These are phyloP conservation scores for Skeletonema menzelii DNA, from an alignment of 108 stramenopile genomes.

Conservation along the genomic window DNA sequence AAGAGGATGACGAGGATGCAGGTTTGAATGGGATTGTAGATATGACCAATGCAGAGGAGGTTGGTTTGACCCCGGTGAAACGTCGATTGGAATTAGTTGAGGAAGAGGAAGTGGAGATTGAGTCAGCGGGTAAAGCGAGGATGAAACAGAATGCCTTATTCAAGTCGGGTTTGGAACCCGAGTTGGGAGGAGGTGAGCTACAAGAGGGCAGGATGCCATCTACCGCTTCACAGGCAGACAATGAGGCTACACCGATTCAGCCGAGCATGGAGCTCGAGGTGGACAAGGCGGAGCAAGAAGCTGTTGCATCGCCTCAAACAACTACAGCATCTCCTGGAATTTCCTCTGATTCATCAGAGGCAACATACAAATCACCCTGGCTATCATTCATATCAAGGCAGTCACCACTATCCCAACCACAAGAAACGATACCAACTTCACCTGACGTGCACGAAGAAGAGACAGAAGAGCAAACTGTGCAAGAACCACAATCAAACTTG, in stretches of 20 bases:
- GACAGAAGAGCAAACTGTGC: neutral
- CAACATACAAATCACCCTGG: neutral
- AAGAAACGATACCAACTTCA: neutral
- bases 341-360: neutral
- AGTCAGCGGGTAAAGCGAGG: neutral
- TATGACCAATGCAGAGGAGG: neutral
- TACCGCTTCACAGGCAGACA: no score
- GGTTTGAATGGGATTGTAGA: neutral
- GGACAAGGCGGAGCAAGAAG: neutral
- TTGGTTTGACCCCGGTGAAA: neutral
- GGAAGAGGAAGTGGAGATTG: neutral
- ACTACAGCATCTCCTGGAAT: neutral
- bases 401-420: neutral
- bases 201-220: neutral
- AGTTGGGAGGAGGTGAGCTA: neutral
- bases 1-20: conserved; percentile 1
- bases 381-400: neutral
- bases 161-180: neutral
- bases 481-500: neutral
- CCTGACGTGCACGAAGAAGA: neutral
- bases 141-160: neutral
- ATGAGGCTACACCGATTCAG: neutral
- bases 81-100: neutral
- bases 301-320: neutral
- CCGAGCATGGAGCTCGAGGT: neutral